Base-by-base conservation (phyloP, 768 basidiomycete species). In the Trametes cingulata region DNA sequence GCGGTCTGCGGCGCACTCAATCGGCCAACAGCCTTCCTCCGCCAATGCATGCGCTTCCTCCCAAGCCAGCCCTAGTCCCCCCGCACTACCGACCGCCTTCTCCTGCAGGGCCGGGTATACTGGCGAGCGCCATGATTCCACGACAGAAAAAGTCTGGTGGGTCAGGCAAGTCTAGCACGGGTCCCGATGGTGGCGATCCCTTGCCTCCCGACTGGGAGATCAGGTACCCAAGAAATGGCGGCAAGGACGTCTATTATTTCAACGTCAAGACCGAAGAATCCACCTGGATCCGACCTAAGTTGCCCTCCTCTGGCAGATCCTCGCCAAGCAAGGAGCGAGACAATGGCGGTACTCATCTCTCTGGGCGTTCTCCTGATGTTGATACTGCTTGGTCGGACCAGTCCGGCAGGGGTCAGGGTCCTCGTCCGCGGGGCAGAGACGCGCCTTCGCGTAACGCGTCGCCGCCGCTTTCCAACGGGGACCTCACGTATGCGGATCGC, bases 141-240 rank as follows among this genome's bases (percentile, higher is more conserved):
- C 75, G 79, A 45, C 82, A 82, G 58, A 73, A 79, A 64, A 78
- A 78, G 65, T 47, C 65, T 55, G 76, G 75, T 52, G 72, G 76
- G 41, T 67, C 64, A 17, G 43, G 54, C 14, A 66, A 66, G 46
- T 27, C 50, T 12, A 35, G 36, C 2, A 36, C 42, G 7, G 40
- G 47, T 36, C 42, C 17, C 5, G 77, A 78, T 59, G 49, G 53
- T 9, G 65, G 52, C 49, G 76, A 76, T 46, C 40, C 71, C 37
- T 76, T 87, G 25, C 85, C 86, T 17, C 77, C 80, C 24, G 80
- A 80, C 54, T 87, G 87, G 87, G 87, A 88, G 73, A 62, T 77
- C 60, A 80, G 84, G 61, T 67, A 76, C 59, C 77, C 86, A 35
- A 74, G 83, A 62, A 80, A 70, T 51, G 81, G 80, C 7, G 57